Evolutionary conservation across 306 rosid species (phyloP).

Genomic region (Mimosa bimucronata): DNA sequence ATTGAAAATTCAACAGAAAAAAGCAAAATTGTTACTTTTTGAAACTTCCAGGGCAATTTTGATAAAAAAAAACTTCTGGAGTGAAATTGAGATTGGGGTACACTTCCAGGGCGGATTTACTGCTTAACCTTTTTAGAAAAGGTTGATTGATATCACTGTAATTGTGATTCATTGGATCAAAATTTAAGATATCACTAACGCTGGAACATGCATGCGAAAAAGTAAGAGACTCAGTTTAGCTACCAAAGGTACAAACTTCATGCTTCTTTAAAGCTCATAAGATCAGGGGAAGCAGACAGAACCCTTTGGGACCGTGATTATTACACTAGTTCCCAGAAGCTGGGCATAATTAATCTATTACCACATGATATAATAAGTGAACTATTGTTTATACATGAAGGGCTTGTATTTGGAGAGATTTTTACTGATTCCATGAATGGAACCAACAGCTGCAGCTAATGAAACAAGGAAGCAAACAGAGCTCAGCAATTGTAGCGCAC

Average conservation of each 20-base stretch:
- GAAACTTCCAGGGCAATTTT: too few species aligned
- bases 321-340: not conserved
- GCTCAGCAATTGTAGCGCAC: conserved; percentile 55
- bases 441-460: conserved; percentile 50
- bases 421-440: conserved; percentile 51
- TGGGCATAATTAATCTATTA: not conserved
- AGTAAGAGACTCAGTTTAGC: not conserved
- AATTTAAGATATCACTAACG: not conserved
- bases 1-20: too few species aligned
- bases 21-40: too few species aligned
- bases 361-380: not conserved
- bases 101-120: too few species aligned
- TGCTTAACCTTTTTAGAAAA: too few species aligned
- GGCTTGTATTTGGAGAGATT: conserved; percentile 48
- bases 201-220: not conserved
- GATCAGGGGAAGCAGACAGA: not conserved
- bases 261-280: not conserved
- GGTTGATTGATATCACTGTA: not conserved
- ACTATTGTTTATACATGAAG: conserved; percentile 46
- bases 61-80: too few species aligned
- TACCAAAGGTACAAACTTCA: not conserved
- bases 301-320: not conserved
- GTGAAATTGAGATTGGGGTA: too few species aligned
- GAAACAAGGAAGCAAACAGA: conserved; percentile 51
- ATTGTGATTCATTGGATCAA: not conserved